Conservation (phyloP, 2,329 filamentous ascomycete genomes). For the Epicoccum sorghinum region DNA sequence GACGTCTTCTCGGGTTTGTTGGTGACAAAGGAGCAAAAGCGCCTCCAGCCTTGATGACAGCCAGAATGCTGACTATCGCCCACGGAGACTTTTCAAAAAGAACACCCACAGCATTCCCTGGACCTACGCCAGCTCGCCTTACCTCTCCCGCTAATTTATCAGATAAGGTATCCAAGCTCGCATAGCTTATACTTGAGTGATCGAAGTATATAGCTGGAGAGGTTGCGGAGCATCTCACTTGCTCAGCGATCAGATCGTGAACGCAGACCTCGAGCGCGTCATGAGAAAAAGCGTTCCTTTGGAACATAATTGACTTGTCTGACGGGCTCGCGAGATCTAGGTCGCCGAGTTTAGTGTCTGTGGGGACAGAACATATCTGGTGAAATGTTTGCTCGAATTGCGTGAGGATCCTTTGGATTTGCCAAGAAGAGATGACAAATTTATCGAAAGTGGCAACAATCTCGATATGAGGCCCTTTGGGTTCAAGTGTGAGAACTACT, state of each 20-base stretch:
- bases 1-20: conserved; percentile 23
- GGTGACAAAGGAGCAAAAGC: conserved; percentile 32
- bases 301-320: conserved; percentile 6
- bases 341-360: conserved; percentile 2
- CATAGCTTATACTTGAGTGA: not conserved
- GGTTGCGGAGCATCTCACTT: not conserved
- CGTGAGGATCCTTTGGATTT: not conserved
- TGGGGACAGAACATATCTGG: not conserved
- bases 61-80: conserved; percentile 41
- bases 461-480: not conserved
- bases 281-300: not conserved
- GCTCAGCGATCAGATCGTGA: conserved; percentile 1
- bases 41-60: conserved; percentile 36
- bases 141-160: not conserved
- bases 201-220: not conserved
- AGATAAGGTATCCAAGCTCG: not conserved
- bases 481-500: conserved; percentile 2
- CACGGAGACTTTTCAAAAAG: conserved; percentile 41
- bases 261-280: conserved; percentile 1
- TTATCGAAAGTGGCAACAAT: not conserved
- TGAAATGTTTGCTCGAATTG: conserved; percentile 4
- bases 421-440: not conserved
- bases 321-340: not conserved
- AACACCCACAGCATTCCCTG: conserved; percentile 17
- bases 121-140: not conserved